Evolutionary conservation across 805 yeast species (phyloP).

Genomic region (Yamadazyma philogaea): DNA sequence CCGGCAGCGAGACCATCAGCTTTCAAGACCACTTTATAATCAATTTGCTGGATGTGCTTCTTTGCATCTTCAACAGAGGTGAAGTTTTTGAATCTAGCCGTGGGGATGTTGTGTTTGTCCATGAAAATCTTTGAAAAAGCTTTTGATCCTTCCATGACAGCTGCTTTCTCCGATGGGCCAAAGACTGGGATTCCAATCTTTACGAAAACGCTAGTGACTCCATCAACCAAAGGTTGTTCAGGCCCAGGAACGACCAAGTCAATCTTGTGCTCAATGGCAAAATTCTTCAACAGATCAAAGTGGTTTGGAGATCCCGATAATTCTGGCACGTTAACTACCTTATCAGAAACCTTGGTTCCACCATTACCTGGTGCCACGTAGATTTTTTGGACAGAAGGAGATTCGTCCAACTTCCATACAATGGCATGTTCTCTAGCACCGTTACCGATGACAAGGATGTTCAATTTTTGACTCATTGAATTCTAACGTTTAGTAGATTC

Average conservation of each 20-base stretch:
- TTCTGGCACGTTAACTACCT: slow-evolving; percentile 63
- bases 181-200: slow-evolving; percentile 91
- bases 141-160: slow-evolving; percentile 95
- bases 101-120: slow-evolving; percentile 89
- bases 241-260: slow-evolving; percentile 93
- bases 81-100: slow-evolving; percentile 87
- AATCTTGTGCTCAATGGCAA: slow-evolving; percentile 66
- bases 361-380: slow-evolving; percentile 98
- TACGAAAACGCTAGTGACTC: slow-evolving; percentile 69
- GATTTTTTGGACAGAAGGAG: slow-evolving; percentile 65
- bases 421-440: slow-evolving; percentile 99
- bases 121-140: slow-evolving; percentile 91
- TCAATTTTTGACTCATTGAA: slow-evolving; percentile 24
- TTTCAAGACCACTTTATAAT: slow-evolving; percentile 83
- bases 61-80: slow-evolving; percentile 72
- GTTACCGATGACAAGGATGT: slow-evolving; percentile 85
- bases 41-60: slow-evolving; percentile 59
- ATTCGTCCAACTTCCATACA: slow-evolving; percentile 85
- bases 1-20: slow-evolving; percentile 99
- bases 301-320: slow-evolving; percentile 65
- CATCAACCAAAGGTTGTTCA: slow-evolving; percentile 98
- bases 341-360: slow-evolving; percentile 63
- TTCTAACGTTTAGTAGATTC: not conserved
- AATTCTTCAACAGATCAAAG: slow-evolving; percentile 65
- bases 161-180: slow-evolving; percentile 93